Evolutionary conservation across 148 eudicot species (phyloP).

Genomic region (Oxyria digyna): DNA sequence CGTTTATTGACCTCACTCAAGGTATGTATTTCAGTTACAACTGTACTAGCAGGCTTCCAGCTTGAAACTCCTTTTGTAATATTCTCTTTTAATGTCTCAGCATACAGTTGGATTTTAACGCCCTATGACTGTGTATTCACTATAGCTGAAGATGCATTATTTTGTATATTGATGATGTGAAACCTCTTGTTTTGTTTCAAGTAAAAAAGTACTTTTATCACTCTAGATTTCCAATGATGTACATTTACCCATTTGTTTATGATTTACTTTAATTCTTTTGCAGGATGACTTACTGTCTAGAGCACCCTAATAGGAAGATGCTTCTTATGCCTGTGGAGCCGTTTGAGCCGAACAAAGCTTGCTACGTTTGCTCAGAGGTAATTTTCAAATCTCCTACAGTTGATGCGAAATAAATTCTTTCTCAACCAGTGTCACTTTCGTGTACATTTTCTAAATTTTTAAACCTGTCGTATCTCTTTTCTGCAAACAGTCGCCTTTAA

Average conservation of each 20-base stretch:
- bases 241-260: background rate
- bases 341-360: constrained; percentile 73
- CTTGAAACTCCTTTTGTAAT: background rate
- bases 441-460: background rate
- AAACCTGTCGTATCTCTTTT: background rate
- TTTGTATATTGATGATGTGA: background rate
- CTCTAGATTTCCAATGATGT: constrained; percentile 1
- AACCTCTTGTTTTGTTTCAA: background rate
- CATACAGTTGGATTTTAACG: background rate
- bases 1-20: background rate
- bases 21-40: background rate
- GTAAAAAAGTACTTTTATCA: background rate
- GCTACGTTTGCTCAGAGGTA: constrained; percentile 94
- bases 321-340: constrained; percentile 98
- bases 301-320: constrained; percentile 77
- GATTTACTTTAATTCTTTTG: background rate
- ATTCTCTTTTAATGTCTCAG: background rate
- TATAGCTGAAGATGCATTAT: background rate
- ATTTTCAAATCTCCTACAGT: background rate
- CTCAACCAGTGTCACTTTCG: background rate
- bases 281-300: constrained; percentile 93
- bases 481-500: constrained; percentile 52
- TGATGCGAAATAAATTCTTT: background rate
- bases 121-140: background rate
- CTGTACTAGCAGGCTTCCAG: background rate